A percentile compares a stretch with the other conserved stretches of the same genome.
Conservation (phyloP, 805 yeast genomes). For the Candida suzukii region DNA sequence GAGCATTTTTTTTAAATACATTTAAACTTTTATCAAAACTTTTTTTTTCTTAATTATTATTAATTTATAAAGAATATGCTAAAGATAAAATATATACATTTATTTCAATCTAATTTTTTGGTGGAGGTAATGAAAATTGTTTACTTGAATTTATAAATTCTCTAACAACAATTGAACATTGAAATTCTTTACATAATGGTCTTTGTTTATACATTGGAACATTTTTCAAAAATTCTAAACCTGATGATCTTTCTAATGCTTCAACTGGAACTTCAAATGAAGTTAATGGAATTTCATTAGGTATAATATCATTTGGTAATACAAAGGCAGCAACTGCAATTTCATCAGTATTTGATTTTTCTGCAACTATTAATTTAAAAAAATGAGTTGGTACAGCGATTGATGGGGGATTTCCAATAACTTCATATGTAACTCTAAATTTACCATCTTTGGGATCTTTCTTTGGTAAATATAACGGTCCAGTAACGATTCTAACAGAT, state of each 20-base stretch:
- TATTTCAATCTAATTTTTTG: slow-evolving; percentile 9
- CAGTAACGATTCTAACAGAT: slow-evolving; percentile 82
- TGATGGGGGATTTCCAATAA: slow-evolving; percentile 94
- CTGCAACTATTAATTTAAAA: slow-evolving; percentile 86
- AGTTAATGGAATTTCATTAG: slow-evolving; percentile 62
- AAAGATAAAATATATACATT: not conserved
- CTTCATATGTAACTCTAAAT: slow-evolving; percentile 77
- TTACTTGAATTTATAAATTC: slow-evolving; percentile 54
- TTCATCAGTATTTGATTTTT: slow-evolving; percentile 36
- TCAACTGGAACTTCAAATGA: slow-evolving; percentile 84
- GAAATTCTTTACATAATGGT: slow-evolving; percentile 71
- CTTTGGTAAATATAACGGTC: slow-evolving; percentile 86
- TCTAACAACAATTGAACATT: slow-evolving; percentile 73
- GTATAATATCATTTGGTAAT: slow-evolving; percentile 77
- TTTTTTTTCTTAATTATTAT: not conserved
- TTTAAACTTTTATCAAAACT: no score
- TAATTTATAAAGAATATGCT: not conserved
- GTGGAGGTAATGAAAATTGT: slow-evolving; percentile 13
- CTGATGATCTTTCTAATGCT: slow-evolving; percentile 82
- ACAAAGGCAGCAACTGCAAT: slow-evolving; percentile 89
- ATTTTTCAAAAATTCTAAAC: slow-evolving; percentile 70
- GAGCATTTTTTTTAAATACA: no score
- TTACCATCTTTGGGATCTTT: slow-evolving; percentile 71
- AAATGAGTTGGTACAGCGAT: slow-evolving; percentile 98
- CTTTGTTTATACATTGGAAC: slow-evolving; percentile 51